Percentiles rank a stretch among this genome's conserved stretches.
phyloP scores from a whole-genome alignment of 140 eudicot genomes.

The Erigeron philadelphicus region DNA sequence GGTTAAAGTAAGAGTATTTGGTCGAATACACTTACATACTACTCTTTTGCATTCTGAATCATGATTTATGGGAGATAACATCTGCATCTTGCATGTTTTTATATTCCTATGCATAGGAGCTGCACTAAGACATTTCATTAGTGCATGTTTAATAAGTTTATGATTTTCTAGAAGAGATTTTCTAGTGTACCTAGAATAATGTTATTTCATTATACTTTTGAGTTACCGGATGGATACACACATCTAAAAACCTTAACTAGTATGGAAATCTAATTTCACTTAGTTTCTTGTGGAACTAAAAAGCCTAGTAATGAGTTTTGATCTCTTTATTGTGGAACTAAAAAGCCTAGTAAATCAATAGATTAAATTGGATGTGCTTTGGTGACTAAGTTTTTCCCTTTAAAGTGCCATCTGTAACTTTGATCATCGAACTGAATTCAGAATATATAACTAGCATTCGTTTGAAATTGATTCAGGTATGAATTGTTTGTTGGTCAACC shows the following conservation, averaged over 20 bases:
- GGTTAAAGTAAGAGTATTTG: neutral
- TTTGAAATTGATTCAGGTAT: slow-evolving; percentile 52
- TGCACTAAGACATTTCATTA: neutral
- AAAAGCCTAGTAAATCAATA: neutral
- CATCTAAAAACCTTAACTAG: neutral
- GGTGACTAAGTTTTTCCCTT: neutral
- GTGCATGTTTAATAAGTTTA: neutral
- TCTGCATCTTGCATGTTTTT: neutral
- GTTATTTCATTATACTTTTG: neutral
- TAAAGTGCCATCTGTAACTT: neutral
- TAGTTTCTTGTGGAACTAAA: slow-evolving; percentile 7
- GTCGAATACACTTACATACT: neutral
- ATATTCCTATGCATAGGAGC: neutral
- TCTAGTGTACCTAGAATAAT: neutral
- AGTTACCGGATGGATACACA: neutral
- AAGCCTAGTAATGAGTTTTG: neutral
- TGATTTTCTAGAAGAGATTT: neutral
- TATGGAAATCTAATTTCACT: neutral
- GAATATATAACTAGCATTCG: neutral
- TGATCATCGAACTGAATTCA: slow-evolving; percentile 3
- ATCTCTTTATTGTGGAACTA: neutral
- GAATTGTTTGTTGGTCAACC: slow-evolving; percentile 98
- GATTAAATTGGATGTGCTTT: neutral
- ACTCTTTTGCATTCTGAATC: neutral
- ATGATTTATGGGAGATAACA: neutral